Base-by-base conservation (phyloP, 176 grass and related monocot genomes). In the Triticum monococcum region DNA sequence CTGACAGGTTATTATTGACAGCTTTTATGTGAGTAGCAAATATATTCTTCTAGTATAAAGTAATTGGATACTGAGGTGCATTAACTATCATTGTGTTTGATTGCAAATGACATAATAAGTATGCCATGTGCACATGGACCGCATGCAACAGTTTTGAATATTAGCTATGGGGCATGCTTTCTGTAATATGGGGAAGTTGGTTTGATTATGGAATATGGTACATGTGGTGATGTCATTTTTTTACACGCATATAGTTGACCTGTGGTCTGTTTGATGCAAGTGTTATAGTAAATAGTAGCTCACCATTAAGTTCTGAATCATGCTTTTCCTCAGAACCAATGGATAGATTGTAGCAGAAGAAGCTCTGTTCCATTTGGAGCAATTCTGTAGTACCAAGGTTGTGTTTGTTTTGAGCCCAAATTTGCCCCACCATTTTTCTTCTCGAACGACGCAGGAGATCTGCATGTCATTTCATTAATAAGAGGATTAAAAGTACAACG, bases 11-110 rank as follows among this genome's bases (percentile, higher is more conserved):
- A 76, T 35, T 76, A 33, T 64, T 84, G 70, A 17, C 20, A 23
- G 11, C 71, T 63, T 40, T 0, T 48, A 14, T 84, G 13, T 64
- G 38, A 41, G 36, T 37, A 64, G 4, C 25, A 50, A 60, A 64
- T 84, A 20, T 64, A 23, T 84, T 64, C 14, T 28, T 28, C 36
- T n/a, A 64, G 70, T 84, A 45, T 1, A 33, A 25, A 45, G 38
- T 84, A 73, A 31, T 14, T 84, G 70, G 36, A 9, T 46, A 16
- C 17, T 84, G 31, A 64, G 22, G 46, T 9, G 4, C 45, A 18
- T 46, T 64, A 84, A 64, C 24, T 84, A 32, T 45, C 57, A 75
- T 14, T 14, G 4, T 75, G 59, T 65, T 28, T 65, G 59, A 84
- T 65, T 64, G 25, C 82, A 75, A 45, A 48, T 63, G 57, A 70